Evolutionary conservation across 148 eudicot genomes (phyloP), one percentile per base, ranked within the genome.

Genomic region (Rhododendron ovatum): DNA sequence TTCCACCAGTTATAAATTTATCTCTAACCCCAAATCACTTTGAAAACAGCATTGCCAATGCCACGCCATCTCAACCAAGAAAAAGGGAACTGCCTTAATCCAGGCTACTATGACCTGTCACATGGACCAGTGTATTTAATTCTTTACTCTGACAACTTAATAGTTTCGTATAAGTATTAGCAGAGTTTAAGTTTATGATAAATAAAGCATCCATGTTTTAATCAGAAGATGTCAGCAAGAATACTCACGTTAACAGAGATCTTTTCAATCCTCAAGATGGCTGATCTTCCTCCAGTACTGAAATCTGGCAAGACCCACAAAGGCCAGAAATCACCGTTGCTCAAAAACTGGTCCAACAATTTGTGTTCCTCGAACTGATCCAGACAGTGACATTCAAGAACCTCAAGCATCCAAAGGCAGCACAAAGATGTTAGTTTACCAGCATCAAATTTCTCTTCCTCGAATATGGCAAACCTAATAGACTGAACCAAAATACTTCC

Each of bases 311-410:
- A 73, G 88, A 93, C 80, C 96, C 95, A 94, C 61, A 80, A 81
- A 18, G 99, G 98, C 98, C 98, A 95, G 41, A 81, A 59, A 71
- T 89, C 91, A 93, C 90, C 87, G 86, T 89, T 86, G 76, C 91
- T 87, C 41, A 97, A 86, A 83, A 97, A 93, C 80, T 89, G 83
- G 85, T 97, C 95, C 63, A 97, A 85, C 86, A 95, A 86, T 80
- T 90, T 87, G 85, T 95, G 96, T 91, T 95, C 98, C 88, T 97
- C 98, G 65, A 86, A 83, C 81, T 88, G 90, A 90, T 90, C 88
- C 86, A 83, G 88, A 88, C 92, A 93, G 83, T 93, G 87, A 89
- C 88, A 83, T 53, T 89, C 90, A 84, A 91, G 86, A 88, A 94
- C 88, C 78, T 95, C 95, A 85, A 92, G 93, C 43, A 92, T 82